These are phyloP conservation scores for Dichotomopilus funicola DNA, from an alignment of 2,329 filamentous ascomycete species.

Conservation along the genomic window DNA sequence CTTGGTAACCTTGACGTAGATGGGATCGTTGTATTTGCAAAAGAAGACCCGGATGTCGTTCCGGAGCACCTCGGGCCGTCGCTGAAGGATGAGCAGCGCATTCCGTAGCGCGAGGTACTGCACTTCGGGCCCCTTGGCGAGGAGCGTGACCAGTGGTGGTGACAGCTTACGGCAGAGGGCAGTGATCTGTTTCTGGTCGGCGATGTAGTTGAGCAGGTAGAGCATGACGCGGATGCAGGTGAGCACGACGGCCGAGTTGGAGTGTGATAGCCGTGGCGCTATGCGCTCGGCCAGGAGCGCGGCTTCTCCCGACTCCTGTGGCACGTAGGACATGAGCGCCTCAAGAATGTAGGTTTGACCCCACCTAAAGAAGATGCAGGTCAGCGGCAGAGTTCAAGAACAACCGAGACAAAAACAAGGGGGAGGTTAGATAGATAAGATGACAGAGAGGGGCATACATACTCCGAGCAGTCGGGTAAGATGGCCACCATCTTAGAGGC, in stretches of 20 bases:
- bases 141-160: constrained; percentile 84
- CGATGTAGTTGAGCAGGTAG: constrained; percentile 98
- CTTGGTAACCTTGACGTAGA: constrained; percentile 99
- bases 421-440: neutral
- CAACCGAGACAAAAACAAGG: too few relatives aligned
- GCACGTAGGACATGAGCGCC: constrained; percentile 95
- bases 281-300: constrained; percentile 87
- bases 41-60: constrained; percentile 99
- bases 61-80: constrained; percentile 83
- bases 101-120: constrained; percentile 94
- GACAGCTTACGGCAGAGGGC: constrained; percentile 87
- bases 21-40: constrained; percentile 99
- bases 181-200: constrained; percentile 81
- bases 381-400: neutral
- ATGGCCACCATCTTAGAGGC: constrained; percentile 98
- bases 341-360: constrained; percentile 98
- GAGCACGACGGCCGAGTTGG: constrained; percentile 91
- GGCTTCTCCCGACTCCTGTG: constrained; percentile 83
- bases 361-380: constrained; percentile 56
- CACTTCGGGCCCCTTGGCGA: constrained; percentile 96
- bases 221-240: constrained; percentile 95
- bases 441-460: constrained; percentile 33
- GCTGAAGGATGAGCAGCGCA: constrained; percentile 85
- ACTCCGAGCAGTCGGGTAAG: constrained; percentile 94
- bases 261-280: constrained; percentile 89